Evolutionary conservation across 352 stramenopile genomes (phyloP), one percentile per base, ranked within the genome.

Genomic region (Phytophthora sansomeana): DNA sequence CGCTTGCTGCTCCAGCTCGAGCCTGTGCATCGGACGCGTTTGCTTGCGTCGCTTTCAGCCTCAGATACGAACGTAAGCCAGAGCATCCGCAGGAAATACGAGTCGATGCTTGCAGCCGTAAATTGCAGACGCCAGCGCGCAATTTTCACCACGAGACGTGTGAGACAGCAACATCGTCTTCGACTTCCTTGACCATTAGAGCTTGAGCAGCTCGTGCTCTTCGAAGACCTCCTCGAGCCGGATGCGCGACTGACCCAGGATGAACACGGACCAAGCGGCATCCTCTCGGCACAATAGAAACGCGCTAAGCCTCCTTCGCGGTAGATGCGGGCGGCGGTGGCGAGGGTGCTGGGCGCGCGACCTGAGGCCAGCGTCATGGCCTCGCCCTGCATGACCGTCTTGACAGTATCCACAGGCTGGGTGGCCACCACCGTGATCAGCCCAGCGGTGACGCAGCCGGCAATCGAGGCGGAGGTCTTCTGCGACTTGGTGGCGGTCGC

Each of bases 321-420:
- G 43, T 78, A 89, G 32, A 95, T 82, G 24, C 76, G 72, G 21
- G 53, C 58, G 14, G 78, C 75, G 2, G 76, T 77, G 26, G 75
- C 72, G 42, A 84, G 58, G n/a, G 83, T 73, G 36, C 67, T 84
- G 9, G 78, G 67, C 1, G 77, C 62, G 11, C 69, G 70, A 29
- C 69, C 58, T 1, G 78, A 69, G 2, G 78, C 65, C 13, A 90
- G 46, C 28, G 52, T 43, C 63, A 93, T 73, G 14, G 85, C 82
- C 52, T 95, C 83, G 30, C 87, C 87, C 58, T 95, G 87, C 78
- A 93, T 90, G 24, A 95, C 83, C 0, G 87, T 95, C 77, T 95
- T 95, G 54, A 95, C 58, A 11, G 86, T 96, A 55, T 96, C 87
- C 11, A 96, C 69, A 6, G 87, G 87, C 72, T 96, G 87, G 47